These are phyloP conservation scores for Lactarius vividus DNA, from an alignment of 768 basidiomycete genomes.

Conservation along the genomic window DNA sequence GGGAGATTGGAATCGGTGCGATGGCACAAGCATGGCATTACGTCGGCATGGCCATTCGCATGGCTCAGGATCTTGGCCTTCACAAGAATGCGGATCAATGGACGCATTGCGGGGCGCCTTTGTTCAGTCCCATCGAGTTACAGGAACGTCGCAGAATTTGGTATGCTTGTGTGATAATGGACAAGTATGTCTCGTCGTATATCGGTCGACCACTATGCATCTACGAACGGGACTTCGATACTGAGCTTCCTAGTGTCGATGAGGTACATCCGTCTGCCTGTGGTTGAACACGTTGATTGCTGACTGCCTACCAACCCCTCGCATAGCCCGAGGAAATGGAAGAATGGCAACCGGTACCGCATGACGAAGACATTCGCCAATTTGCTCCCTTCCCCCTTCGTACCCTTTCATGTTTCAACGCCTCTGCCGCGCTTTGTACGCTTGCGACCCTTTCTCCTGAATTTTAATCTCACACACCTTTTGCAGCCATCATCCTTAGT, in stretches of 20 bases:
- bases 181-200: slow-evolving; percentile 76
- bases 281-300: not conserved
- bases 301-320: not conserved
- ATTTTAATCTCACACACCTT: slow-evolving; percentile 13
- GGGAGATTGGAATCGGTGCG: slow-evolving; percentile 84
- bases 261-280: slow-evolving; percentile 43
- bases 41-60: slow-evolving; percentile 85
- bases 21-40: slow-evolving; percentile 90
- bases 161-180: slow-evolving; percentile 77
- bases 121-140: slow-evolving; percentile 62
- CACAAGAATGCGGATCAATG: slow-evolving; percentile 80
- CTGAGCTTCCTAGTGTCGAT: slow-evolving; percentile 56
- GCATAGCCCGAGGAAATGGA: slow-evolving; percentile 64
- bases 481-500: slow-evolving; percentile 64
- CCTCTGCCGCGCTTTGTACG: slow-evolving; percentile 70
- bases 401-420: slow-evolving; percentile 73
- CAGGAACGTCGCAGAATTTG: slow-evolving; percentile 72
- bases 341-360: slow-evolving; percentile 45
- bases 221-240: slow-evolving; percentile 74
- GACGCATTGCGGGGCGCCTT: slow-evolving; percentile 50
- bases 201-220: slow-evolving; percentile 78
- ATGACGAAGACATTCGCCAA: slow-evolving; percentile 34
- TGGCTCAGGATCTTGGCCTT: slow-evolving; percentile 88
- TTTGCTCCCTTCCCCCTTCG: slow-evolving; percentile 41
- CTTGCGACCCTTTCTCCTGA: slow-evolving; percentile 20